Conservation (phyloP, 2,329 filamentous ascomycete species). For the Alternaria gansuensis region DNA sequence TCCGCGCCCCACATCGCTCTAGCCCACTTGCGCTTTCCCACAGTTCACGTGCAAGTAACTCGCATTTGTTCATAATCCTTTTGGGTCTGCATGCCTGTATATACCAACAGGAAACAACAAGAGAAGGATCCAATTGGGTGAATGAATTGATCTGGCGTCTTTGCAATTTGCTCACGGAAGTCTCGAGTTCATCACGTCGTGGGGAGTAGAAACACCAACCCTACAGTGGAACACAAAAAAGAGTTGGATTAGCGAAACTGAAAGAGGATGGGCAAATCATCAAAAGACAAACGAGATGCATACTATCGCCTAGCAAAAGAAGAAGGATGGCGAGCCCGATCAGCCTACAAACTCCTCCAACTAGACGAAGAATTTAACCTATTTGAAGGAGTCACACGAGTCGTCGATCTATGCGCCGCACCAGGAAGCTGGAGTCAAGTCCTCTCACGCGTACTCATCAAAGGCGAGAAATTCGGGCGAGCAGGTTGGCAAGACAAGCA, state of each 20-base stretch:
- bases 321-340: conserved; percentile 96
- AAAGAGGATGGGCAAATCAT: conserved; percentile 85
- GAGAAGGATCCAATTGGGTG: background rate
- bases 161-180: background rate
- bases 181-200: background rate
- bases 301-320: conserved; percentile 99
- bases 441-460: conserved; percentile 89
- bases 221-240: background rate
- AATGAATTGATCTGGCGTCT: background rate
- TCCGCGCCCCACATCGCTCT: conserved; percentile 31
- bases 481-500: conserved; percentile 88
- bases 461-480: conserved; percentile 88
- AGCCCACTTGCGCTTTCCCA: conserved; percentile 35
- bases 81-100: too few relatives aligned
- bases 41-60: conserved; percentile 33
- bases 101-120: background rate
- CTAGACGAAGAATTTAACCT: conserved; percentile 96
- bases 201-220: background rate
- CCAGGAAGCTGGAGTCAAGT: conserved; percentile 98
- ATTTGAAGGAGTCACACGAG: conserved; percentile 86
- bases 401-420: conserved; percentile 94
- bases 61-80: conserved; percentile 15
- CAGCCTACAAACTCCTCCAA: conserved; percentile 96
- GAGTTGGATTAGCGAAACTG: background rate
- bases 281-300: conserved; percentile 97